Evolutionary conservation across 192 early-diverging fungal genomes (phyloP).

Genomic region (Lunasporangiospora selenospora): DNA sequence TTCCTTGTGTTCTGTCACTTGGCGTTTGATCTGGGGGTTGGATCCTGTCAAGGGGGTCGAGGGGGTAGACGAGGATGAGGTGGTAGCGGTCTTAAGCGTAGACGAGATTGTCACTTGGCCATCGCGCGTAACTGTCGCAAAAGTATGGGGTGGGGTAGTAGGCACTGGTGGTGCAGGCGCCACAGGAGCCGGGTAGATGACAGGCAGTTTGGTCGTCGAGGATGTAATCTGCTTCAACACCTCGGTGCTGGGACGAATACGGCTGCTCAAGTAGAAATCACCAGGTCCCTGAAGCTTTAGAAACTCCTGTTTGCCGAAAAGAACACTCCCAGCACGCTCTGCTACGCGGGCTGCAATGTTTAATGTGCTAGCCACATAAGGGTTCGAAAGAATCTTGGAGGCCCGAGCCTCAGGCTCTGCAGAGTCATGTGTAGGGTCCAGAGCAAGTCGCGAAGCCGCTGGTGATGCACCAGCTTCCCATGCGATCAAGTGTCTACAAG

Average conservation of each 20-base stretch:
- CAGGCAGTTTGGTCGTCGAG: slow-evolving; percentile 28
- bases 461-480: slow-evolving; percentile 63
- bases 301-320: slow-evolving; percentile 61
- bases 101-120: slow-evolving; percentile 32
- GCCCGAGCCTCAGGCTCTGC: slow-evolving; percentile 37
- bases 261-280: slow-evolving; percentile 66
- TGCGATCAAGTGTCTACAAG: slow-evolving; percentile 54
- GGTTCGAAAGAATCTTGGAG: slow-evolving; percentile 46
- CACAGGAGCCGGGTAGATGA: slow-evolving; percentile 42
- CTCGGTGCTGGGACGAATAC: slow-evolving; percentile 56
- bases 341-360: slow-evolving; percentile 48
- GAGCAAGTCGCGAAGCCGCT: slow-evolving; percentile 42
- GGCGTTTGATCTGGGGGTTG: slow-evolving; percentile 32
- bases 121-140: slow-evolving; percentile 43
- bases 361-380: slow-evolving; percentile 36
- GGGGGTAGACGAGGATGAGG: slow-evolving; percentile 6
- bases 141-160: slow-evolving; percentile 38
- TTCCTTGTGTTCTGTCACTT: slow-evolving; percentile 30
- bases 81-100: background rate
- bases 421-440: slow-evolving; percentile 33
- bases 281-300: slow-evolving; percentile 66
- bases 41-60: slow-evolving; percentile 38
- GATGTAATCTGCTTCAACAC: slow-evolving; percentile 37
- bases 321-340: slow-evolving; percentile 46
- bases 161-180: slow-evolving; percentile 35